Evolutionary conservation across 2,329 filamentous ascomycete genomes (phyloP), one percentile per base, ranked within the genome.

Genomic region (Penicillium psychrosexuale): DNA sequence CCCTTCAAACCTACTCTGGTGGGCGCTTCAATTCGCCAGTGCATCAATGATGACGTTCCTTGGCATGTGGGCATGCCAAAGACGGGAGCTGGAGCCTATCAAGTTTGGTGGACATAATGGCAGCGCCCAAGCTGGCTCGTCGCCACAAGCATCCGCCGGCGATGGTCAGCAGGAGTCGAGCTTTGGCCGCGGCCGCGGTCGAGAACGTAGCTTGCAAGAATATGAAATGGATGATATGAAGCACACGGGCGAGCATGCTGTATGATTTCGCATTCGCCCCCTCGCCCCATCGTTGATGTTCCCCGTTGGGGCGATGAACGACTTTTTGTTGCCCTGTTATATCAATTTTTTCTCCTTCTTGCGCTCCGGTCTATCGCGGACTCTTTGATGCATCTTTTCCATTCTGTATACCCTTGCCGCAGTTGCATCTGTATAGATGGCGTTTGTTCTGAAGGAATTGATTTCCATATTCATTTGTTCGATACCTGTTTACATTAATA

Each of bases 21-120:
- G 94, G 93, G 78, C 76, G 2, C 72, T 89, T 1, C 86, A 89
- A 68, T 72, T 80, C 46, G 78, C 78, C 38, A 88, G 84, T 61
- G 80, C 82, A 5, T 75, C 75, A 0, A 69, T 88, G 36, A 89
- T 89, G 85, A 84, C 81, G 8, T 83, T 79, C 44, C 78, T 94
- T 2, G 92, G 90, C 4, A 87, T 95, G 36, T 97, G 93, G 90
- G 90, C 87, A 3, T 97, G 93, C 70, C 90, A 87, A 68, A 95
- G 91, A 80, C 82, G 93, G 57, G 94, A 99, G 75, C 77, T 99
- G 53, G 82, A 85, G 67, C 93, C 94, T 11, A 95, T 97, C 65
- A 87, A 84, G 56, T 97, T 97, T 69, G 91, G 91, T 19, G 87
- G 87, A 2, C 66, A 67, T n/a, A 63, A 56, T 11, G 57, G 61